phyloP scores from a whole-genome alignment of 352 stramenopile species.

The Pythium rhizo-oryzae region DNA sequence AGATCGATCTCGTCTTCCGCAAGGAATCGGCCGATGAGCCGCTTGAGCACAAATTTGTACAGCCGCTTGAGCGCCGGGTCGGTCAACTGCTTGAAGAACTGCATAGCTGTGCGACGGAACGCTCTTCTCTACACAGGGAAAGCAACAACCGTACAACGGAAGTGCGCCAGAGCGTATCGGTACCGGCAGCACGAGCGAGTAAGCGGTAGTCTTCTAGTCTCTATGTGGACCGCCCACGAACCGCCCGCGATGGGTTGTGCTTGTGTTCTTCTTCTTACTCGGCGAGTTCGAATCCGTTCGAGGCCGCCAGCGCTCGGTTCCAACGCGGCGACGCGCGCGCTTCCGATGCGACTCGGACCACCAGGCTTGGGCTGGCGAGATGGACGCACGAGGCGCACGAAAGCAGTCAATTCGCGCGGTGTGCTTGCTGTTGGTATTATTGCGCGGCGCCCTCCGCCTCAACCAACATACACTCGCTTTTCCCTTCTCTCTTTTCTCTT shows the following conservation, averaged over 20 bases:
- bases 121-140: constrained; percentile 21
- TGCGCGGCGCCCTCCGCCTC: not conserved
- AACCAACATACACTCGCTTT: constrained; percentile 26
- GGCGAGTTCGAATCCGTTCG: constrained; percentile 12
- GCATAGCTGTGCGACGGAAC: constrained; percentile 37
- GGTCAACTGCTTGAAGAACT: constrained; percentile 90
- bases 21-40: constrained; percentile 87
- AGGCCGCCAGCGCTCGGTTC: constrained; percentile 6
- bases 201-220: constrained; percentile 1
- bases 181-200: not conserved
- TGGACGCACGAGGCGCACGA: not conserved
- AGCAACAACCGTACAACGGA: not conserved
- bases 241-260: not conserved
- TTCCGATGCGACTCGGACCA: not conserved
- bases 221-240: not conserved
- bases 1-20: constrained; percentile 82
- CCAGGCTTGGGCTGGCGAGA: not conserved
- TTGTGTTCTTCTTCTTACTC: not conserved
- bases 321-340: constrained; percentile 1
- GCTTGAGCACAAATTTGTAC: constrained; percentile 92
- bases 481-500: constrained; percentile 21
- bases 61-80: constrained; percentile 89
- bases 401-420: no score
- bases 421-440: no score
- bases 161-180: not conserved